phyloP scores from a whole-genome alignment of 2,329 filamentous ascomycete genomes.

The Scedosporium dehoogii region DNA sequence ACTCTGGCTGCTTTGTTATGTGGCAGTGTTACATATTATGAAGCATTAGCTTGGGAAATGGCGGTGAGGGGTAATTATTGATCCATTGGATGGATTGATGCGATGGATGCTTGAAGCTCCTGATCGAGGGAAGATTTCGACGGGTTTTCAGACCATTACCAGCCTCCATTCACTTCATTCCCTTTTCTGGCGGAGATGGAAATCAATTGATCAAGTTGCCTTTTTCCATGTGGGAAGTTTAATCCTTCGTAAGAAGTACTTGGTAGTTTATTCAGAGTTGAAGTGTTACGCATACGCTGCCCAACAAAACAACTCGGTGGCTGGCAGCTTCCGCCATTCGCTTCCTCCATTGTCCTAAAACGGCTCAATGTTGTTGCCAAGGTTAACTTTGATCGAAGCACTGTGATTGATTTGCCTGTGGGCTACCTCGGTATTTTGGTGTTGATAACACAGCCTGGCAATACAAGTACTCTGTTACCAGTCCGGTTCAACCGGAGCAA shows the following conservation, averaged over 20 bases:
- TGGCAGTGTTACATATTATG: neutral
- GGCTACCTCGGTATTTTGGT: no score
- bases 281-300: neutral
- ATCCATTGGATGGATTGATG: neutral
- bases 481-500: no score
- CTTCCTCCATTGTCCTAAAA: neutral
- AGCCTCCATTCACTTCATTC: no score
- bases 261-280: no score
- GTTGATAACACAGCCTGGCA: no score
- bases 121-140: conserved; percentile 1
- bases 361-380: neutral
- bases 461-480: no score
- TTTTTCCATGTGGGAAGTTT: no score
- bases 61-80: conserved; percentile 3
- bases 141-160: neutral
- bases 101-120: neutral
- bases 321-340: neutral
- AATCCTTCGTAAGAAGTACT: no score
- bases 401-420: no score
- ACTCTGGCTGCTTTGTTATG: no score
- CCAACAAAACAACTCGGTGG: neutral
- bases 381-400: neutral
- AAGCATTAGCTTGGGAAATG: neutral
- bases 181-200: no score
- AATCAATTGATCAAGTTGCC: no score